phyloP scores from a whole-genome alignment of 371 early-diverging fungal species.

The Batkoa obscura region DNA sequence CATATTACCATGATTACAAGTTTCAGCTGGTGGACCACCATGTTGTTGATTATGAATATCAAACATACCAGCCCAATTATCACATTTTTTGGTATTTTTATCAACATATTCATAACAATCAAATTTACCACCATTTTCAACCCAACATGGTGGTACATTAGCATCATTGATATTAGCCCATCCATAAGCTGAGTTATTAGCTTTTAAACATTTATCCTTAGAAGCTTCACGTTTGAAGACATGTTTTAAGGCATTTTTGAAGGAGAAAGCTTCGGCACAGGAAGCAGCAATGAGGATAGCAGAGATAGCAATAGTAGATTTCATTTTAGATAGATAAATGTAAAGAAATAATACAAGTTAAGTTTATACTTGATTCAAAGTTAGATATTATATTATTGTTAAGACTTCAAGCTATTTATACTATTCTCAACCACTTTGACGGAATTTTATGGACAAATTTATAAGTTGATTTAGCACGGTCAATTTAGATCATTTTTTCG shows the following conservation, averaged over 20 bases:
- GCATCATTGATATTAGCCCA: background rate
- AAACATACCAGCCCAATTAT: background rate
- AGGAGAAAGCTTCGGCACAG: background rate
- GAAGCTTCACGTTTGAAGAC: background rate
- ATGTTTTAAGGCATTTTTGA: background rate
- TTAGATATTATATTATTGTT: too few species aligned
- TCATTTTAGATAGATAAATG: too few species aligned
- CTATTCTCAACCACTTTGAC: too few species aligned
- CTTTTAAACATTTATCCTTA: too few species aligned
- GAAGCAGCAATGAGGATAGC: background rate
- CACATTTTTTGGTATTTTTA: background rate
- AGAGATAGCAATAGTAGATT: background rate
- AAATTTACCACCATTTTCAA: constrained; percentile 1
- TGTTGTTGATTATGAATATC: background rate
- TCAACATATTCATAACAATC: background rate
- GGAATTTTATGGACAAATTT: too few species aligned
- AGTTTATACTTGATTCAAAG: too few species aligned
- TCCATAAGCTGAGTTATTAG: too few species aligned
- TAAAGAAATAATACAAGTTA: too few species aligned
- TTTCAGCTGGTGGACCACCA: background rate
- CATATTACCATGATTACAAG: background rate
- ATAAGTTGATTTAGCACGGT: too few species aligned
- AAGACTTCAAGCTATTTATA: too few species aligned
- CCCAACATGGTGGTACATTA: background rate
- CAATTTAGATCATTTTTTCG: too few species aligned